Conservation (phyloP, 2,329 filamentous ascomycete genomes). For the Sclerotinia subarctica region DNA sequence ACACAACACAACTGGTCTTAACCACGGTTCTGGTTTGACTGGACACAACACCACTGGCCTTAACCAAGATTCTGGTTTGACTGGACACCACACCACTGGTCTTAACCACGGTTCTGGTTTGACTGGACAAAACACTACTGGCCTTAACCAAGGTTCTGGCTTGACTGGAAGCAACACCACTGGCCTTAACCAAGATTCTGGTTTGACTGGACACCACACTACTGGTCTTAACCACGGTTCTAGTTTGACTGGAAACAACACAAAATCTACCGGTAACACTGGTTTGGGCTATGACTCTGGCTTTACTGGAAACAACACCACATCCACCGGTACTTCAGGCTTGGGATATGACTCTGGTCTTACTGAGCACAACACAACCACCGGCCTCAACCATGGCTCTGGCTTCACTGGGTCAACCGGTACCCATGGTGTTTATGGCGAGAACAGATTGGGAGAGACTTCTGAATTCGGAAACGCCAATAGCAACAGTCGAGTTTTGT, state of each 20-base stretch:
- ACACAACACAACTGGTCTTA: background rate
- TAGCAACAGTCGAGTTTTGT: slow-evolving; percentile 4
- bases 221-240: background rate
- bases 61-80: background rate
- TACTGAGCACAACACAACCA: background rate
- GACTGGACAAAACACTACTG: background rate
- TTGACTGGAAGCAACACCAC: background rate
- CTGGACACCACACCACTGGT: background rate
- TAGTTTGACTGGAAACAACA: background rate
- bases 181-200: background rate
- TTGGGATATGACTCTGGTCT: background rate
- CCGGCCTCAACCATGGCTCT: background rate
- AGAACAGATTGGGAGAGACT: slow-evolving; percentile 18
- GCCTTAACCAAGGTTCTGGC: background rate
- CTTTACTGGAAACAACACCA: background rate
- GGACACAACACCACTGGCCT: background rate
- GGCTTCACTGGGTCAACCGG: background rate
- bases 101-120: background rate
- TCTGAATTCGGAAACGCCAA: slow-evolving; percentile 23
- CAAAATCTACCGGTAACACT: background rate
- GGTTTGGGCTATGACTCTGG: background rate
- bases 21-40: background rate
- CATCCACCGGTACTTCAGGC: background rate
- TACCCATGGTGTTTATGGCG: slow-evolving; percentile 18
- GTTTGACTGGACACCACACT: background rate